Evolutionary conservation across 2,329 filamentous ascomycete genomes (phyloP).

Genomic region (Beauveria caledonica): DNA sequence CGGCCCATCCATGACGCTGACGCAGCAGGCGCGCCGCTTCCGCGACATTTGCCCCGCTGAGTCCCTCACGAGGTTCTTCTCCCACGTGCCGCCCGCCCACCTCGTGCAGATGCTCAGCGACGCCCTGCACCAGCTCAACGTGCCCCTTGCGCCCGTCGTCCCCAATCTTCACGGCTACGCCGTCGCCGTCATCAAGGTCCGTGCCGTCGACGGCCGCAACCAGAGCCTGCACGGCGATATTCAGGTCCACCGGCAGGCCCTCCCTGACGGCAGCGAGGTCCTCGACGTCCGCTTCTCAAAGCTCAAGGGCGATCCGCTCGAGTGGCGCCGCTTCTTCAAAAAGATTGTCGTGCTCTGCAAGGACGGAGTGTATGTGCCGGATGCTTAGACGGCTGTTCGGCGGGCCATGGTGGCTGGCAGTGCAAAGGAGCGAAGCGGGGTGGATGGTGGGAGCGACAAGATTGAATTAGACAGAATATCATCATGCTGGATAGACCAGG

Average conservation of each 20-base stretch:
- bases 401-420: neutral
- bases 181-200: conserved; percentile 60
- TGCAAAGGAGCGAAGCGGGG: neutral
- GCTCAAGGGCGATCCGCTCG: conserved; percentile 87
- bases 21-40: conserved; percentile 82
- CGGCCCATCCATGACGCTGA: conserved; percentile 72
- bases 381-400: conserved; percentile 25
- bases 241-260: conserved; percentile 56
- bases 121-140: conserved; percentile 75
- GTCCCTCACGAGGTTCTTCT: conserved; percentile 87
- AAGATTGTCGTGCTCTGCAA: conserved; percentile 82
- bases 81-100: conserved; percentile 63
- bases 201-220: conserved; percentile 62
- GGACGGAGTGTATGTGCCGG: conserved; percentile 62
- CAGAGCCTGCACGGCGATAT: conserved; percentile 71
- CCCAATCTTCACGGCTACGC: conserved; percentile 45
- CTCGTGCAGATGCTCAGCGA: conserved; percentile 74
- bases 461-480: neutral
- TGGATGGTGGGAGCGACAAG: neutral
- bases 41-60: conserved; percentile 84
- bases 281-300: conserved; percentile 89
- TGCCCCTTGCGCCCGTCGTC: conserved; percentile 54
- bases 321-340: conserved; percentile 97
- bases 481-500: conserved; percentile 8
- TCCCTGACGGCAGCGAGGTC: conserved; percentile 51